Evolutionary conservation across 2,329 filamentous ascomycete genomes (phyloP).

Genomic region (Passalora sequoiae): DNA sequence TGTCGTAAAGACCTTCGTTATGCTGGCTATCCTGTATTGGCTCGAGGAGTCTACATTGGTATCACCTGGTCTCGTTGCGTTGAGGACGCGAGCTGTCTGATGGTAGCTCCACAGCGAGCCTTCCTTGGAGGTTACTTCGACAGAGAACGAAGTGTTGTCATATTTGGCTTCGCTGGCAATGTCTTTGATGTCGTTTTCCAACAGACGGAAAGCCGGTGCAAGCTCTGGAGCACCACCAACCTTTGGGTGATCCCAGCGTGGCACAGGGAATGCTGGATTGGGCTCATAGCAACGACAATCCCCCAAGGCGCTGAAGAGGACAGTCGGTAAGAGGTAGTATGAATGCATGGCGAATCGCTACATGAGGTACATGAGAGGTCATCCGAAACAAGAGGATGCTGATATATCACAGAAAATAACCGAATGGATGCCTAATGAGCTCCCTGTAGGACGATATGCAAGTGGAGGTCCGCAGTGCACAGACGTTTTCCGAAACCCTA

Average conservation of each 20-base stretch:
- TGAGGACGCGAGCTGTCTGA: slow-evolving; percentile 36
- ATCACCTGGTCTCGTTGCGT: slow-evolving; percentile 35
- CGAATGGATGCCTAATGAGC: too few species aligned
- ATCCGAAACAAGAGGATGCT: too few species aligned
- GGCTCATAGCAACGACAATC: slow-evolving; percentile 34
- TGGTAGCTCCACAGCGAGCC: slow-evolving; percentile 37
- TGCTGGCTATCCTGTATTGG: slow-evolving; percentile 37
- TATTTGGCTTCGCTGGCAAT: slow-evolving; percentile 30
- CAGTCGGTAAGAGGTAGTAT: background rate
- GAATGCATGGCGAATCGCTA: background rate
- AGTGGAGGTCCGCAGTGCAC: too few species aligned
- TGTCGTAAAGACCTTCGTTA: slow-evolving; percentile 46
- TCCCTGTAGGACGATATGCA: too few species aligned
- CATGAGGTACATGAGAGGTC: too few species aligned
- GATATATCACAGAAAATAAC: too few species aligned
- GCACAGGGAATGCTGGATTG: slow-evolving; percentile 37
- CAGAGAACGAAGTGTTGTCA: slow-evolving; percentile 36
- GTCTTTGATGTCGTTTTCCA: slow-evolving; percentile 27
- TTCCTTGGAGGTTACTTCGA: slow-evolving; percentile 38
- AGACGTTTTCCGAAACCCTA: too few species aligned
- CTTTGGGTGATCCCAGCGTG: slow-evolving; percentile 27
- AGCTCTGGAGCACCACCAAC: slow-evolving; percentile 30
- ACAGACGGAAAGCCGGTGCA: slow-evolving; percentile 29
- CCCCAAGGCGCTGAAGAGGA: background rate
- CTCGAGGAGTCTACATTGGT: slow-evolving; percentile 36